A percentile compares a stretch with the other conserved stretches of the same genome.
Conservation (phyloP, 2,329 filamentous ascomycete genomes). For the Leptographium flavum region DNA sequence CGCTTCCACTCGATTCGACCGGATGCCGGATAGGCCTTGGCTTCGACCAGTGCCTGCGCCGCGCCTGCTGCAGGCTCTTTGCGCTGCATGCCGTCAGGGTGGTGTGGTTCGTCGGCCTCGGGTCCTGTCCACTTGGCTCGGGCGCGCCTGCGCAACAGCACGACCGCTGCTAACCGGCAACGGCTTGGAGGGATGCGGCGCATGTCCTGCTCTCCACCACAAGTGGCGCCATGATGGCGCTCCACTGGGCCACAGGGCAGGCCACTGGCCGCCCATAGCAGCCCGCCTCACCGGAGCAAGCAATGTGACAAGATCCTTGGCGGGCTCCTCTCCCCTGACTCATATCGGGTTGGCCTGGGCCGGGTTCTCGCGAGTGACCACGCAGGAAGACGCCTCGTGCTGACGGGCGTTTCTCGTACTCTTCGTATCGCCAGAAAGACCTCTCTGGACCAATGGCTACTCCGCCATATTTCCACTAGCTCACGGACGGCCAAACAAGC, state of each 20-base stretch:
- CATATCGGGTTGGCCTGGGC: too few species aligned
- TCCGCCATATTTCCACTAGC: too few species aligned
- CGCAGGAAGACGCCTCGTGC: too few species aligned
- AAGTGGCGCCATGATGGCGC: not conserved
- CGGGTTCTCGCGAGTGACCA: too few species aligned
- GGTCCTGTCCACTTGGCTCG: not conserved
- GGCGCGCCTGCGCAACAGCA: not conserved
- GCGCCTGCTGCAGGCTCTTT: not conserved
- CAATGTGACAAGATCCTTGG: too few species aligned
- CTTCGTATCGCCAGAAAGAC: too few species aligned
- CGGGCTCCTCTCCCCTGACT: too few species aligned
- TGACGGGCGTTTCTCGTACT: too few species aligned
- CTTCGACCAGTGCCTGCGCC: not conserved
- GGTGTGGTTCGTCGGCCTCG: slow-evolving; percentile 1
- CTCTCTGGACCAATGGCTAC: too few species aligned
- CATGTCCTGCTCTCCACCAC: not conserved
- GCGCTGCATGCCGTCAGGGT: not conserved
- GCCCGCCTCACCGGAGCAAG: too few species aligned
- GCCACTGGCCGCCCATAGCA: not conserved
- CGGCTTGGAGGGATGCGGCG: not conserved
- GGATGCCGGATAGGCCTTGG: not conserved
- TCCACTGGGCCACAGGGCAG: not conserved
- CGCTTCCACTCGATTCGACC: too few species aligned
- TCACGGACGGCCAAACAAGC: too few species aligned
- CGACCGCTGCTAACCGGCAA: not conserved